These are phyloP conservation scores for Funneliformis mosseae DNA, from an alignment of 192 early-diverging fungal genomes.

Conservation along the genomic window DNA sequence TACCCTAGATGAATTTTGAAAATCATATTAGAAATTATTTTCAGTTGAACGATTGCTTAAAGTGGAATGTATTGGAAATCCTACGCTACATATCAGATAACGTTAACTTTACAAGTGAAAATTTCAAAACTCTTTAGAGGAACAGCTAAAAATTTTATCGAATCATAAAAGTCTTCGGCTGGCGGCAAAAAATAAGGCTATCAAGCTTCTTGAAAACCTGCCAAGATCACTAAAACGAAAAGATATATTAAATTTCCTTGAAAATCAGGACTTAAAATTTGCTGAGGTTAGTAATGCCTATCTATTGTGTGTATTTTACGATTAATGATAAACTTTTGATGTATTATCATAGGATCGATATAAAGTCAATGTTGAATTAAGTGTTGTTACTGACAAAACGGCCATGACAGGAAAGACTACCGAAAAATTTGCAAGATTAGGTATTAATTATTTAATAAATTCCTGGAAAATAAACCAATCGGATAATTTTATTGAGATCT, in stretches of 20 bases:
- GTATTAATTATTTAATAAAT: constrained; percentile 27
- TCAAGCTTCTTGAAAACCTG: constrained; percentile 34
- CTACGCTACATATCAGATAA: constrained; percentile 17
- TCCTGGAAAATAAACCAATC: constrained; percentile 25
- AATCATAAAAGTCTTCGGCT: constrained; percentile 24
- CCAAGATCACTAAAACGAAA: too few species aligned
- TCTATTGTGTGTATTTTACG: constrained; percentile 17
- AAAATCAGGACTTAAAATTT: constrained; percentile 28
- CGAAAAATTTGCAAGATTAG: constrained; percentile 26
- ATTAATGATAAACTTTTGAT: constrained; percentile 25
- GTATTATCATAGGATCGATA: constrained; percentile 30
- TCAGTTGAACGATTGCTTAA: constrained; percentile 19
- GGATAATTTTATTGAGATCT: constrained; percentile 25
- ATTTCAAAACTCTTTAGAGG: constrained; percentile 18
- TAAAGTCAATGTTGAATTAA: constrained; percentile 32
- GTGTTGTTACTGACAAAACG: constrained; percentile 31
- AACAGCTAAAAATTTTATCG: constrained; percentile 32
- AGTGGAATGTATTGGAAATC: constrained; percentile 30
- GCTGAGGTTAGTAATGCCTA: constrained; percentile 22
- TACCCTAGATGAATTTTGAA: constrained; percentile 34
- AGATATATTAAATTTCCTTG: constrained; percentile 31
- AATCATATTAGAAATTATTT: constrained; percentile 29
- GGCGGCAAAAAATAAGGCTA: constrained; percentile 31
- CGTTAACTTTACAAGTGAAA: constrained; percentile 35
- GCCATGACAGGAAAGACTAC: constrained; percentile 18